These are phyloP conservation scores for Backusella circina DNA, from an alignment of 192 early-diverging fungal species.

Conservation along the genomic window DNA sequence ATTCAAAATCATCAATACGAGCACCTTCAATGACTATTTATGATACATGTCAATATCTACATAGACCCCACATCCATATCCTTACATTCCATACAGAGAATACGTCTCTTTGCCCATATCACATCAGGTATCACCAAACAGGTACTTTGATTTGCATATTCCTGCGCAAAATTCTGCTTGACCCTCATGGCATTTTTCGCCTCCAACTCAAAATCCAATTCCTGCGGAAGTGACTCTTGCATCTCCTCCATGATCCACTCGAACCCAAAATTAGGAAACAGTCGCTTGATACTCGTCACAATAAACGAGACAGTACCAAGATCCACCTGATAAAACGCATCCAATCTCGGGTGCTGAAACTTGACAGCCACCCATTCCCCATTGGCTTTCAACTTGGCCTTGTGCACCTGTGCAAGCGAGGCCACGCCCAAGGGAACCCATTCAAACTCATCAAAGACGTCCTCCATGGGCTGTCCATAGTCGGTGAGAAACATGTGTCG, in stretches of 20 bases:
- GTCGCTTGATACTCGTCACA: conserved; percentile 53
- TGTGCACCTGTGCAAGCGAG: conserved; percentile 91
- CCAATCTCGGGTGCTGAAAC: conserved; percentile 85
- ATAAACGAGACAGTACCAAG: conserved; percentile 70
- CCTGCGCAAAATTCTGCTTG: conserved; percentile 52
- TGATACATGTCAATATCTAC: not conserved
- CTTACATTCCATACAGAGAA: conserved; percentile 87
- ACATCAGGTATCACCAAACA: conserved; percentile 75
- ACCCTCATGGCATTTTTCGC: conserved; percentile 68
- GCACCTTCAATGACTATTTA: conserved; percentile 48
- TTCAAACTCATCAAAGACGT: conserved; percentile 80
- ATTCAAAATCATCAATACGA: conserved; percentile 76
- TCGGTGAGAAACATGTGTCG: conserved; percentile 65
- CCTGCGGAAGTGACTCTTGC: conserved; percentile 73
- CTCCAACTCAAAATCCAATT: conserved; percentile 85
- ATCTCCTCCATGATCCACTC: conserved; percentile 88
- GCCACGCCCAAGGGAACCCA: conserved; percentile 82
- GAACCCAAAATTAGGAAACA: conserved; percentile 89
- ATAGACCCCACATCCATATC: not conserved
- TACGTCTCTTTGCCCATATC: conserved; percentile 67
- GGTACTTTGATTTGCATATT: conserved; percentile 21
- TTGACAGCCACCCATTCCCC: conserved; percentile 88
- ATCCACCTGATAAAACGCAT: conserved; percentile 56
- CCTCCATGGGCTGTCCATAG: conserved; percentile 57
- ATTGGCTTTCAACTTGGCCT: conserved; percentile 58